Conservation (phyloP, 306 rosid genomes). For the Purshia tridentata region DNA sequence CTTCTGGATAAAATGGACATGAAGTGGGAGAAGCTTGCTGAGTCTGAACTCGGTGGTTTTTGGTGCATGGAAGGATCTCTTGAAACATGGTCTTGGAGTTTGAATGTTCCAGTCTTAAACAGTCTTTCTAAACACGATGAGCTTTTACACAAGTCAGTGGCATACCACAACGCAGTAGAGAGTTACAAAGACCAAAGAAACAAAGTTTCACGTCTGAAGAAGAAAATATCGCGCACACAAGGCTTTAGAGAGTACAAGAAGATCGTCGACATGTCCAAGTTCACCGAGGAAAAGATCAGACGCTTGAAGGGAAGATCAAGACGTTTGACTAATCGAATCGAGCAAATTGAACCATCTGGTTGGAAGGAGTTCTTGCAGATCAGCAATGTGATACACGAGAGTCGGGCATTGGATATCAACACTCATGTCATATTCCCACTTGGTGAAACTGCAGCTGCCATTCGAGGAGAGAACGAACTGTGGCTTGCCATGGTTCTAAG, state of each 20-base stretch:
- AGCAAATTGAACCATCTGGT: constrained; percentile 98
- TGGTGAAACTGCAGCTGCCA: constrained; percentile 92
- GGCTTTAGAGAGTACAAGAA: constrained; percentile 85
- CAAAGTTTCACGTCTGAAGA: constrained; percentile 86
- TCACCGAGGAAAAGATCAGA: constrained; percentile 75
- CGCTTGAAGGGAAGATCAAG: constrained; percentile 66
- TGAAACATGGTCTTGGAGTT: constrained; percentile 98
- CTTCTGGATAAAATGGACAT: constrained; percentile 78
- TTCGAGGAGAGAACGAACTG: constrained; percentile 94
- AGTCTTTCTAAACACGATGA: constrained; percentile 83
- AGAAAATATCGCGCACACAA: constrained; percentile 67
- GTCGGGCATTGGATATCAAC: constrained; percentile 76
- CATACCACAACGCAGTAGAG: constrained; percentile 52
- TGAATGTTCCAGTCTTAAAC: constrained; percentile 89
- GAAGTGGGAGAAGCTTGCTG: constrained; percentile 90
- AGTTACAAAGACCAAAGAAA: constrained; percentile 80
- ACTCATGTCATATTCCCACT: constrained; percentile 71
- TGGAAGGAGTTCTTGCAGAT: constrained; percentile 97
- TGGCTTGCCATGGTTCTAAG: constrained; percentile 97
- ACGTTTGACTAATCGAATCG: constrained; percentile 71
- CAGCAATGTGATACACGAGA: constrained; percentile 88
- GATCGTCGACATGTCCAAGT: constrained; percentile 56
- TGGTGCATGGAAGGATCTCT: constrained; percentile 89
- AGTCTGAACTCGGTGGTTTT: constrained; percentile 71
- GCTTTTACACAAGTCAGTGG: constrained; percentile 57